Percentiles rank a stretch among this genome's conserved stretches.
These are phyloP conservation scores for Immersiella caudata DNA, from an alignment of 495 filamentous ascomycete species.

Conservation along the genomic window DNA sequence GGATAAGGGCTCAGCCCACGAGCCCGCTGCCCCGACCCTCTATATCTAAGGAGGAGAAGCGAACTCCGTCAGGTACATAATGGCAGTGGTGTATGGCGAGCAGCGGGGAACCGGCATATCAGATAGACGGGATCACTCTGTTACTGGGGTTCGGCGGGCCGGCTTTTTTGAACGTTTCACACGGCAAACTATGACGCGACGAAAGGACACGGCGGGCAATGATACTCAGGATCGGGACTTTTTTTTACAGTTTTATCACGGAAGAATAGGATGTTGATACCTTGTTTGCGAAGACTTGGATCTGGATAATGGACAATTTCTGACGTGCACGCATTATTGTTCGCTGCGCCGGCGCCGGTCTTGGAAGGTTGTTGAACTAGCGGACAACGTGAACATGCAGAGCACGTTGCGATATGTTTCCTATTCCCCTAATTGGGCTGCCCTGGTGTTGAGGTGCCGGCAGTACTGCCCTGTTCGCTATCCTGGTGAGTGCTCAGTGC, in stretches of 20 bases:
- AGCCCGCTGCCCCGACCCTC: not conserved
- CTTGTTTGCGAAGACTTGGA: slow-evolving; percentile 5
- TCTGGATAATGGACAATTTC: slow-evolving; percentile 8
- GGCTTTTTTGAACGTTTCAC: slow-evolving; percentile 8
- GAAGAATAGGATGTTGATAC: slow-evolving; percentile 14
- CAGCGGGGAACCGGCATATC: slow-evolving; percentile 3
- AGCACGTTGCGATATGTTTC: too few relatives aligned
- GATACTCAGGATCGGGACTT: slow-evolving; percentile 13
- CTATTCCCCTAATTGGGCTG: too few relatives aligned
- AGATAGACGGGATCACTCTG: slow-evolving; percentile 1
- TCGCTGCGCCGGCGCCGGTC: too few relatives aligned
- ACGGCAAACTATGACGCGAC: slow-evolving; percentile 10
- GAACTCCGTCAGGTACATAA: not conserved
- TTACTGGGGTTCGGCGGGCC: slow-evolving; percentile 9
- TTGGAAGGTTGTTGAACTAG: too few relatives aligned
- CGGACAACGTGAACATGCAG: too few relatives aligned
- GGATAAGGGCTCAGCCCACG: not conserved
- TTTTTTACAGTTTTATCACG: slow-evolving; percentile 7
- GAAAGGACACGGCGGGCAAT: slow-evolving; percentile 17
- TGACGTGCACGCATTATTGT: not conserved
- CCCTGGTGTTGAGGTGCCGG: too few relatives aligned
- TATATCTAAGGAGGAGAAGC: not conserved
- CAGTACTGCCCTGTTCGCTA: too few relatives aligned
- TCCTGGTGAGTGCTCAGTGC: too few relatives aligned
- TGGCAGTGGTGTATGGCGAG: not conserved